Evolutionary conservation across 768 basidiomycete genomes (phyloP).

Genomic region (Termitomyces sp.): DNA sequence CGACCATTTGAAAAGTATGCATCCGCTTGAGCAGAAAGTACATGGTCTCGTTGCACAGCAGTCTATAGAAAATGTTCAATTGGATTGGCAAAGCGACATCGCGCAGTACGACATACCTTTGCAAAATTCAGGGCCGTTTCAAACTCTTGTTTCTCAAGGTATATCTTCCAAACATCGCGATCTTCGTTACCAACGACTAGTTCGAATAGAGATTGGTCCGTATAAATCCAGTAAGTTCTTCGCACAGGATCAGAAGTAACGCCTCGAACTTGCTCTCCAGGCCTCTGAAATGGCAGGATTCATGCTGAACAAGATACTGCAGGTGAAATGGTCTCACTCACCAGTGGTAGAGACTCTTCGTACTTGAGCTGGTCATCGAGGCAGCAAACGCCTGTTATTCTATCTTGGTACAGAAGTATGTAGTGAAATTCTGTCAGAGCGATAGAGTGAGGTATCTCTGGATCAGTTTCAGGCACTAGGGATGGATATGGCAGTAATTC

Average conservation of each 20-base stretch:
- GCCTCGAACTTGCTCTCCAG: slow-evolving; percentile 68
- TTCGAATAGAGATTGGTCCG: slow-evolving; percentile 86
- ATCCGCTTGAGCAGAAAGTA: slow-evolving; percentile 81
- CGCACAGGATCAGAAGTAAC: slow-evolving; percentile 82
- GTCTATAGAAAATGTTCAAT: slow-evolving; percentile 43
- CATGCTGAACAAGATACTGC: not conserved
- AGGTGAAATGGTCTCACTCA: slow-evolving; percentile 32
- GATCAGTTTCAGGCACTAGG: slow-evolving; percentile 23
- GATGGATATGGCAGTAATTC: slow-evolving; percentile 78
- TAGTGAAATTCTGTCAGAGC: slow-evolving; percentile 92
- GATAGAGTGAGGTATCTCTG: slow-evolving; percentile 67
- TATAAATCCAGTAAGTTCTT: slow-evolving; percentile 93
- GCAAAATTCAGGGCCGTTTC: slow-evolving; percentile 79
- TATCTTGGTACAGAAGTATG: slow-evolving; percentile 76
- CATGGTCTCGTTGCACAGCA: slow-evolving; percentile 79
- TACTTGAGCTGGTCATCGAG: slow-evolving; percentile 80
- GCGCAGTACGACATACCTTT: slow-evolving; percentile 50
- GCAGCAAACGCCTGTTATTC: slow-evolving; percentile 72
- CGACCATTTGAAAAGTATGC: slow-evolving; percentile 73
- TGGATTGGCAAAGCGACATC: not conserved
- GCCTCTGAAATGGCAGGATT: slow-evolving; percentile 48
- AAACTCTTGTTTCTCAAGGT: slow-evolving; percentile 73
- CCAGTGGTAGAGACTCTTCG: slow-evolving; percentile 80
- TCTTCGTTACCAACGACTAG: slow-evolving; percentile 84
- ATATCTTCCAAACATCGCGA: slow-evolving; percentile 92